Base-by-base conservation (phyloP, 208 protist species). In the Strigomonas culicis region DNA sequence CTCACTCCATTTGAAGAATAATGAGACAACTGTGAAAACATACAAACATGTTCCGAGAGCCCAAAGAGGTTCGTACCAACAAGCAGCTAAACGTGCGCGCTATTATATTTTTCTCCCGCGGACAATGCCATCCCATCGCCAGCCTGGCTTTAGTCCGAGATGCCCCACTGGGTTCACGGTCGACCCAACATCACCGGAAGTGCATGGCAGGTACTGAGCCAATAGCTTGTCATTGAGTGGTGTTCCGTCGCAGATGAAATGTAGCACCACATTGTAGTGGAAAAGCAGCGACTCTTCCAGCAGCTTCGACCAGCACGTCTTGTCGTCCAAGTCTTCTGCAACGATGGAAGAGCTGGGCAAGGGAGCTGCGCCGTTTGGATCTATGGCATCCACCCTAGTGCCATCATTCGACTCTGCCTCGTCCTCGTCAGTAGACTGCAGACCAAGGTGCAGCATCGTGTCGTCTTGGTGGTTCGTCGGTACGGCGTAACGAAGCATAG, bases 41-140 rank as follows among this genome's bases (percentile, higher is more conserved):
- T 47, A 47, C 41, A 21, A 47, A 21, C 41, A 47, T 47, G 41
- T 47, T 47, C 15, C 19, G 19, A 28, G 27, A 6, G 47, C 19
- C 4, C 34, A 39, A 39, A 13, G 4, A 39, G 7, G 10, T 39
- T 39, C 34, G 10, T 39, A 39, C 4, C 7, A 4, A 39, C 7
- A 39, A 39, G 34, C 7, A 13, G 34, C 7, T 10, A 39, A 10
- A 4, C 10, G 34, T 10, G 10, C 4, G 10, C 4, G 34, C 7
- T 10, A 10, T 32, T 57, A 25, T 3, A 34, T 17, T 31, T 57
- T 57, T 57, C 27, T 57, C 44, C 90, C 90, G 31, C 90, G 90
- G 53, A 93, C 75, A 6, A 95, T 77, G 44, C 90, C 90, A 53
- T 95, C 90, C 87, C 90, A 95, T 3, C 90, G 84, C 73, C 86